These are phyloP conservation scores for Aspergillus quadrilineatus DNA, from an alignment of 2,329 filamentous ascomycete species.

Conservation along the genomic window DNA sequence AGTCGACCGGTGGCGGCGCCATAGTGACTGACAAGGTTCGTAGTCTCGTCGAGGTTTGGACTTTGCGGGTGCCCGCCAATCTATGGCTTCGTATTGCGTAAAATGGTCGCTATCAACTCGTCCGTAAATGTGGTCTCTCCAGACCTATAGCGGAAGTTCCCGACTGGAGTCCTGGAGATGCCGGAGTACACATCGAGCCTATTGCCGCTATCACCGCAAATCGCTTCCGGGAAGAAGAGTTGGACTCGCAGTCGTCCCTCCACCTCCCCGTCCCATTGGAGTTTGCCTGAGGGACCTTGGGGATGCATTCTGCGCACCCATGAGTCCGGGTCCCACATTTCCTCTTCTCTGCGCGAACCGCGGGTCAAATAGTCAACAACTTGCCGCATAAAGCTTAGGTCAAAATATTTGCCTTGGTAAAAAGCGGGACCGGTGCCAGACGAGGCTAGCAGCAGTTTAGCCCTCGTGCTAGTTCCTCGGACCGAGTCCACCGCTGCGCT, in stretches of 20 bases:
- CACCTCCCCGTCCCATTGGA: not conserved
- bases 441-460: not conserved
- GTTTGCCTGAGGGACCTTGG: slow-evolving; percentile 14
- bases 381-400: slow-evolving; percentile 17
- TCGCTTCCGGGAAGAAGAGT: slow-evolving; percentile 1
- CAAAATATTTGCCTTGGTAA: slow-evolving; percentile 2
- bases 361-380: slow-evolving; percentile 14
- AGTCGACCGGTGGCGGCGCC: not conserved
- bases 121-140: not conserved
- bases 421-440: not conserved
- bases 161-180: not conserved
- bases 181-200: not conserved
- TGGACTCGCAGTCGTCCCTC: not conserved
- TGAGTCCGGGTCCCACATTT: slow-evolving; percentile 17
- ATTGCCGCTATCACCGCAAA: not conserved
- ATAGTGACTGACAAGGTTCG: not conserved
- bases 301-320: slow-evolving; percentile 7
- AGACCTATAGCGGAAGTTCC: not conserved
- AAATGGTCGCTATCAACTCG: too few relatives aligned
- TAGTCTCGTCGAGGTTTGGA: not conserved
- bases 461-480: not conserved
- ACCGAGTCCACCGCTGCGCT: not conserved
- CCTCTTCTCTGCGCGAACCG: slow-evolving; percentile 6
- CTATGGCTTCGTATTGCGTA: too few relatives aligned
- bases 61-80: too few relatives aligned